Evolutionary conservation across 306 rosid genomes (phyloP).

Genomic region (Castanea crenata): DNA sequence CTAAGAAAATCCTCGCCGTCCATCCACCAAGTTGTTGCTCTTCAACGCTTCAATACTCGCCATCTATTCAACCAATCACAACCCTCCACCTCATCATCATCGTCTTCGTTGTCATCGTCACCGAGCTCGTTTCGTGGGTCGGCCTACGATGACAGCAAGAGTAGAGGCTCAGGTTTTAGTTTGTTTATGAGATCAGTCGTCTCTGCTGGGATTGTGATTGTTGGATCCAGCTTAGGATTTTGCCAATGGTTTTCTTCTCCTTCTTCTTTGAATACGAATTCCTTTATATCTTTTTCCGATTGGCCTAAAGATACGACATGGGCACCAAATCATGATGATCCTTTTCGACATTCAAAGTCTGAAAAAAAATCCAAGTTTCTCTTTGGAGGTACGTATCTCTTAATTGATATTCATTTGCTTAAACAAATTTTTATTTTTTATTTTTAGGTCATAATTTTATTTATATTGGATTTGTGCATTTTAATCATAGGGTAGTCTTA

Average conservation of each 20-base stretch:
- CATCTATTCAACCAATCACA: slow-evolving; percentile 34
- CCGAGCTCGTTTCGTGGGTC: slow-evolving; percentile 14
- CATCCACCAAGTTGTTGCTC: not conserved
- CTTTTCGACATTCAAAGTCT: slow-evolving; percentile 17
- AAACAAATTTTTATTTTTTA: too few species aligned
- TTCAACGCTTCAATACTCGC: slow-evolving; percentile 26
- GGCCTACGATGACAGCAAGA: slow-evolving; percentile 1
- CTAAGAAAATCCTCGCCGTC: too few species aligned
- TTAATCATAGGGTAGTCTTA: too few species aligned
- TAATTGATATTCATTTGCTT: not conserved
- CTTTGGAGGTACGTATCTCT: slow-evolving; percentile 53
- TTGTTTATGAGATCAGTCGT: slow-evolving; percentile 4
- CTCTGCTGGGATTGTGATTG: slow-evolving; percentile 8
- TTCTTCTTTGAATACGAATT: too few species aligned
- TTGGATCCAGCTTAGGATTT: slow-evolving; percentile 48
- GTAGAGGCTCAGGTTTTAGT: slow-evolving; percentile 20
- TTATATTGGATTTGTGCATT: too few species aligned
- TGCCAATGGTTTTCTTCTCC: slow-evolving; percentile 39
- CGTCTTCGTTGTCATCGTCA: slow-evolving; percentile 5
- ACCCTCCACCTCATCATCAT: slow-evolving; percentile 24
- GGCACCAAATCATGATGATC: slow-evolving; percentile 35
- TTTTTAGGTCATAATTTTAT: too few species aligned
- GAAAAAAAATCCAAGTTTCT: slow-evolving; percentile 41
- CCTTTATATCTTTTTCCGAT: slow-evolving; percentile 17
- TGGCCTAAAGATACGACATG: slow-evolving; percentile 24